phyloP scores from a whole-genome alignment of 2,329 filamentous ascomycete species.

The Raffaelea ambrosiae region DNA sequence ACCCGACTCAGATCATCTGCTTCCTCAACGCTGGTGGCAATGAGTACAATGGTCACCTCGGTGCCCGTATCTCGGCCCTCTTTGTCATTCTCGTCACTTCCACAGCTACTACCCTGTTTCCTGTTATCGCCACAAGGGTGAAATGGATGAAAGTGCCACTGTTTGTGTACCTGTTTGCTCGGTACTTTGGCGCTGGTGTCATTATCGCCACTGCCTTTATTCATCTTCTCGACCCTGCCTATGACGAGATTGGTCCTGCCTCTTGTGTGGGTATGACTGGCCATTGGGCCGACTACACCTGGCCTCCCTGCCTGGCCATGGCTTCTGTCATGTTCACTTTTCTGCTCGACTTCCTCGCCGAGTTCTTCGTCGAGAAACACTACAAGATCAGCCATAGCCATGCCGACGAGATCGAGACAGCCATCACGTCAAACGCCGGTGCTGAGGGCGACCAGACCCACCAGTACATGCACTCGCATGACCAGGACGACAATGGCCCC shows the following conservation, averaged over 20 bases:
- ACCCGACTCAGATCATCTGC: slow-evolving; percentile 37
- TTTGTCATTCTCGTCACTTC: slow-evolving; percentile 67
- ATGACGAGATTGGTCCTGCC: slow-evolving; percentile 52
- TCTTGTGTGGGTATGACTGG: slow-evolving; percentile 38
- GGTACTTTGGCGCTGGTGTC: slow-evolving; percentile 89
- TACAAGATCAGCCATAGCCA: slow-evolving; percentile 41
- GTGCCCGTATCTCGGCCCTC: slow-evolving; percentile 60
- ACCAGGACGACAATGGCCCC: slow-evolving; percentile 69
- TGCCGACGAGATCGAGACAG: slow-evolving; percentile 37
- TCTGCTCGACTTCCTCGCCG: slow-evolving; percentile 76
- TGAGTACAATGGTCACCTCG: slow-evolving; percentile 50
- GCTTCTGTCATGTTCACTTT: slow-evolving; percentile 87
- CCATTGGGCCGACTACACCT: slow-evolving; percentile 60
- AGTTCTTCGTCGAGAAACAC: slow-evolving; percentile 57
- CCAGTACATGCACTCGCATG: slow-evolving; percentile 57
- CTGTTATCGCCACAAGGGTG: slow-evolving; percentile 55
- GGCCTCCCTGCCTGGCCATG: slow-evolving; percentile 74
- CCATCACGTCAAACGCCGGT: slow-evolving; percentile 24
- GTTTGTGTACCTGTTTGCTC: slow-evolving; percentile 69
- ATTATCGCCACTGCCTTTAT: slow-evolving; percentile 93
- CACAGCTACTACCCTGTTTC: slow-evolving; percentile 53
- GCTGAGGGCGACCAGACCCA: slow-evolving; percentile 24
- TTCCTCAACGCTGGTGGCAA: slow-evolving; percentile 36
- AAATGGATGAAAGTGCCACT: slow-evolving; percentile 47
- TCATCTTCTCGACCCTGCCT: slow-evolving; percentile 74